These are phyloP conservation scores for Psophocarpus tetragonolobus DNA, from an alignment of 306 rosid species.

Conservation along the genomic window DNA sequence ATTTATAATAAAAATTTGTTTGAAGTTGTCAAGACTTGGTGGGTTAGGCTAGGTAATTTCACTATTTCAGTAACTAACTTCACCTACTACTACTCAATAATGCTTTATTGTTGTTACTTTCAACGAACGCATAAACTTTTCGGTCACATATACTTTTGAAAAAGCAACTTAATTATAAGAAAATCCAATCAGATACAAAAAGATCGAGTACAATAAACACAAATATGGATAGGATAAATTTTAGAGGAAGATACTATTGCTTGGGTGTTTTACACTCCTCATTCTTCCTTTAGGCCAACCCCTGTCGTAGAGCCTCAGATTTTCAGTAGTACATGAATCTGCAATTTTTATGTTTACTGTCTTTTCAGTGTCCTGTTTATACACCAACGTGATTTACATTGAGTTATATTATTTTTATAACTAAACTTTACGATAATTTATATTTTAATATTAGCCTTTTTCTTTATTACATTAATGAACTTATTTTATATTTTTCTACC, in stretches of 20 bases:
- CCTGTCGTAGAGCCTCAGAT: neutral
- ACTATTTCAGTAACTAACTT: no score
- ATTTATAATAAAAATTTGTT: neutral
- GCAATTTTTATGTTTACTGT: constrained; percentile 2
- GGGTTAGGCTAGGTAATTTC: no score
- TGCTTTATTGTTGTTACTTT: no score
- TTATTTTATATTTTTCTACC: neutral
- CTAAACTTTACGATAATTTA: neutral
- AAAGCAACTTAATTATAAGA: neutral
- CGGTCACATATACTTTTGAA: neutral
- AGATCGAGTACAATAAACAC: neutral
- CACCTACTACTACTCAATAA: no score
- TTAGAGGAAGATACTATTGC: neutral
- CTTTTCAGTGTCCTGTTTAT: constrained; percentile 7
- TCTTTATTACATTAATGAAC: neutral
- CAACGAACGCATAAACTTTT: neutral
- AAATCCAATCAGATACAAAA: neutral
- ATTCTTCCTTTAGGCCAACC: neutral
- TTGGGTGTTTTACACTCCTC: neutral
- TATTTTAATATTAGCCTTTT: neutral
- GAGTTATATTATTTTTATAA: neutral
- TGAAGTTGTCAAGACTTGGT: no score
- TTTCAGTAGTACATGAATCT: neutral
- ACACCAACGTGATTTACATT: neutral
- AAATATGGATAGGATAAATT: neutral